Conservation (phyloP, 2,329 filamentous ascomycete species). For the Tolypocladium album region DNA sequence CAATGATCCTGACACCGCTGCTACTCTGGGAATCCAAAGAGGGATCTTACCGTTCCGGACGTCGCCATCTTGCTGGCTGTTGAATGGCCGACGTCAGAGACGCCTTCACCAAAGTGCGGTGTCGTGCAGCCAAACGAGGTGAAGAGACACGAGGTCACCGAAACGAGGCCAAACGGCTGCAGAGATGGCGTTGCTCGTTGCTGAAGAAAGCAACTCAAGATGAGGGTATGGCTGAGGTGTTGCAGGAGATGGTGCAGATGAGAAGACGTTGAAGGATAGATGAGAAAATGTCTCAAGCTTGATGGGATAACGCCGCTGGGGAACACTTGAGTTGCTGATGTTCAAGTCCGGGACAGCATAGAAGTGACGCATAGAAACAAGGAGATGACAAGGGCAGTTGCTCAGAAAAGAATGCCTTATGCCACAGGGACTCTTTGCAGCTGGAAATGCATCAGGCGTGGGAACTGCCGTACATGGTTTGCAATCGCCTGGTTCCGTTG, state of each 20-base stretch:
- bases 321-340: not conserved
- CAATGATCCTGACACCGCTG: not conserved
- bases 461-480: not conserved
- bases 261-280: not conserved
- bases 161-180: not conserved
- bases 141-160: not conserved
- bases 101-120: not conserved
- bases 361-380: not conserved
- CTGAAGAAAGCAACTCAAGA: not conserved
- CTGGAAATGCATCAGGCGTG: not conserved
- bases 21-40: not conserved
- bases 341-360: not conserved
- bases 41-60: not conserved
- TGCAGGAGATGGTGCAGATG: not conserved
- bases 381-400: not conserved
- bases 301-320: not conserved
- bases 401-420: not conserved
- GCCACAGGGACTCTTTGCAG: not conserved
- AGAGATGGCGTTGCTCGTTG: not conserved
- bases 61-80: constrained; percentile 1
- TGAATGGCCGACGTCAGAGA: not conserved
- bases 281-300: not conserved
- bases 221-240: not conserved
- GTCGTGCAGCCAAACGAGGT: not conserved
- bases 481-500: not conserved